Conservation (phyloP, 2,329 filamentous ascomycete genomes). For the Fusarium haematococcum region DNA sequence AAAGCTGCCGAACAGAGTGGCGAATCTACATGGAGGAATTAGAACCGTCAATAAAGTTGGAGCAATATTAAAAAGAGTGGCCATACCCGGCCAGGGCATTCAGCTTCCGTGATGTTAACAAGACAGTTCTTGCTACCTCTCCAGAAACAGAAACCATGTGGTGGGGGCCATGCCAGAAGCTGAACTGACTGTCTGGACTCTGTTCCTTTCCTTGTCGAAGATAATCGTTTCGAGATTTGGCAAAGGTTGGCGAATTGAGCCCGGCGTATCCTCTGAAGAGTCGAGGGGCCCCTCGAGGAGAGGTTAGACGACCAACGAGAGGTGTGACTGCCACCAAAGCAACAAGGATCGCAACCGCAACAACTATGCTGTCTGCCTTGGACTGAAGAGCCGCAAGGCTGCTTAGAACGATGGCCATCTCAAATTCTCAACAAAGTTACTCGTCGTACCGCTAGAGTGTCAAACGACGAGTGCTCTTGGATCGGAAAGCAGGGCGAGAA, state of each 20-base stretch:
- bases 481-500: neutral
- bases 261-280: neutral
- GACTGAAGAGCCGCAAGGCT: neutral
- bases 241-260: neutral
- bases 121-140: constrained; percentile 54
- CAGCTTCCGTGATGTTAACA: constrained; percentile 59
- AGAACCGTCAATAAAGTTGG: neutral
- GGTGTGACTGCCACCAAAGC: neutral
- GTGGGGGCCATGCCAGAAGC: constrained; percentile 60
- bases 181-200: constrained; percentile 57
- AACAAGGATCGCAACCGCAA: neutral
- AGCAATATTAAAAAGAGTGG: neutral
- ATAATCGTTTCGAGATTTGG: constrained; percentile 49
- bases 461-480: neutral
- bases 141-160: constrained; percentile 59
- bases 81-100: constrained; percentile 57
- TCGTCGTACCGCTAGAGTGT: too few relatives aligned
- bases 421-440: too few relatives aligned
- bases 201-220: constrained; percentile 48
- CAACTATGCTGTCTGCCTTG: neutral
- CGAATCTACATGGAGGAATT: neutral
- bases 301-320: neutral
- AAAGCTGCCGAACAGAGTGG: neutral
- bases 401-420: neutral
- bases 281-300: neutral